Evolutionary conservation across 2,329 filamentous ascomycete species (phyloP), one percentile per base, ranked within the genome.

Genomic region (Akanthomyces dipterigenus): DNA sequence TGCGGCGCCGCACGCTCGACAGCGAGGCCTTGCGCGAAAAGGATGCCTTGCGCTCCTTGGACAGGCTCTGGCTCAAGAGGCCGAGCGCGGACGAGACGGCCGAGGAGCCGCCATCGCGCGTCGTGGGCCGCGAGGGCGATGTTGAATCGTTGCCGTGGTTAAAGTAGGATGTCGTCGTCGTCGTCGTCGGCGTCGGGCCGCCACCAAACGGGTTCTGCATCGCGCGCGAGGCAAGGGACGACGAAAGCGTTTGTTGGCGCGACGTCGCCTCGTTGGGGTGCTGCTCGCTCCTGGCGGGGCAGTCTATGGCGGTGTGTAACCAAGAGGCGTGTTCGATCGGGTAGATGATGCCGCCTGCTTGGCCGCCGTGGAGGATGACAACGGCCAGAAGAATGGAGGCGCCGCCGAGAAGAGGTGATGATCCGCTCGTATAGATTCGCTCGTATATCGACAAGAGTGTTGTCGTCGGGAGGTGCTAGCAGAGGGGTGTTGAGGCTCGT

Each of bases 1-100:
- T 71, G 51, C 77, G 73, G 9, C 76, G 73, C 11, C 77, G 75
- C 26, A 78, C 76, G 65, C 75, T 75, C 61, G 79, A 78, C 63
- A 84, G 77, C 48, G 82, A 83, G 9, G 81, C 65, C 68, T 82
- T 84, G 66, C 81, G 82, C 61, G 77, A 75, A 68, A 83, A 81
- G 49, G 82, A 84, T 26, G 76, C 70, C 67, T 80, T 79, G 73
- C 81, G 77, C 66, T 80, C 79, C 70, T 81, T 77, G 71, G 58
- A 55, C 46, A 38, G 62, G 55, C 31, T 24, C 49, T 36, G 20
- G 48, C 45, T 55, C 31, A 49, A 55, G 36, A 55, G 59, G 49
- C 54, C 56, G n/a, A 50, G 20, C 26, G 40, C 54, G 6, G 55
- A 36, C 28, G 58, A 53, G 20, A 58, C 48, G 22, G 63, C 31